Evolutionary conservation across 441 rosid species (phyloP), one percentile per base, ranked within the genome.

Genomic region (Gossypium trilobum): DNA sequence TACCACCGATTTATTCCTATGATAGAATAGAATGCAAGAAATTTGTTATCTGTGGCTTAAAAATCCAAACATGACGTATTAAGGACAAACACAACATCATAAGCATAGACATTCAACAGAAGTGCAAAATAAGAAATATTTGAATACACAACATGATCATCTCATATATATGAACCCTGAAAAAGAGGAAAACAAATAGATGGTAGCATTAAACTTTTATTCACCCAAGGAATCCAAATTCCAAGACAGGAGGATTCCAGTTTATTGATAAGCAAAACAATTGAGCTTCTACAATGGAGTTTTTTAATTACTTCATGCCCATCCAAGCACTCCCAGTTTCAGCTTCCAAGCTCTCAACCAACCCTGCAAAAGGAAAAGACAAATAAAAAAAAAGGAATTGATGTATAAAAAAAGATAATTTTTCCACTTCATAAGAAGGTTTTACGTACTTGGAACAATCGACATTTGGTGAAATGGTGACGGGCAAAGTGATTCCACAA

Each of bases 371-470:
- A 33, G 0, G 33, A 19, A 70, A 25, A 1, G 2, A 5, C 51
- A 17, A 7, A 2, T 1, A 10, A 27, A 2, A 3, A 3, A 46
- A 2, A 0, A 8, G 5, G 33, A 27, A 23, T 22, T 9, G 14
- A 58, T 11, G 7, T 33, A 17, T 16, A 2, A 62, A 62, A 16
- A 46, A 36, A 36, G 42, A 36, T 36, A 7, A 36, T 36, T 36
- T 36, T 36, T 36, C 42, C 42, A 7, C 2, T 36, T 36, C 42
- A 36, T 36, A 36, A 36, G 2, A 36, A 36, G 42, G 42, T 36
- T 36, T 36, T 57, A 79, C 78, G n/a, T 59, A 88, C 92, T 85
- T 89, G 63, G 83, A 85, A 68, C 97, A 92, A 76, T 92, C 96
- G 14, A 85, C 83, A 46, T 77, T 87, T 10, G 96, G 71, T 31